phyloP scores from a whole-genome alignment of 768 basidiomycete species.

The Dendrothele bispora region DNA sequence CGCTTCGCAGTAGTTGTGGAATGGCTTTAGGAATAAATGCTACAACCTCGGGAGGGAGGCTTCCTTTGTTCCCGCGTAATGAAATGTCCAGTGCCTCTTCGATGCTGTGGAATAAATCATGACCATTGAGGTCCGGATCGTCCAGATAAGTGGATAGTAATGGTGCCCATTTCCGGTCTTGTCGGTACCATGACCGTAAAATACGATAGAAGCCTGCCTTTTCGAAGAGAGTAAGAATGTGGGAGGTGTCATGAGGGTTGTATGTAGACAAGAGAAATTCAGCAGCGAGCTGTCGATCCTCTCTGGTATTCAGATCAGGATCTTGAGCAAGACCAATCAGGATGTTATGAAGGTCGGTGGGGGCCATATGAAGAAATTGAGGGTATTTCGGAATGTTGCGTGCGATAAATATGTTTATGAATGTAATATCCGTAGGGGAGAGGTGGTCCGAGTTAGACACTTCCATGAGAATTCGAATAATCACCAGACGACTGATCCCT shows the following conservation, averaged over 20 bases:
- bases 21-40: constrained; percentile 57
- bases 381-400: constrained; percentile 97
- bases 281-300: constrained; percentile 92
- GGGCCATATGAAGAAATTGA: constrained; percentile 73
- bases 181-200: constrained; percentile 75
- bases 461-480: constrained; percentile 84
- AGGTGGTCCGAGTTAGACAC: constrained; percentile 50
- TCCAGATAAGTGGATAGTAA: constrained; percentile 73
- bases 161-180: constrained; percentile 73
- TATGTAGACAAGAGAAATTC: constrained; percentile 93
- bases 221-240: constrained; percentile 69
- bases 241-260: constrained; percentile 76
- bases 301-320: constrained; percentile 72
- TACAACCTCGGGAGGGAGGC: constrained; percentile 56
- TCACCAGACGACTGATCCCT: constrained; percentile 71
- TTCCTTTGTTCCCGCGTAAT: constrained; percentile 44
- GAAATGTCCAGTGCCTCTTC: constrained; percentile 59
- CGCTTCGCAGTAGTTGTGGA: constrained; percentile 59
- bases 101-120: constrained; percentile 65
- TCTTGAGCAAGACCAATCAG: constrained; percentile 79
- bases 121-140: constrained; percentile 61
- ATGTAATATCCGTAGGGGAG: constrained; percentile 64
- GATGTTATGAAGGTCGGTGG: constrained; percentile 70
- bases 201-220: constrained; percentile 90
- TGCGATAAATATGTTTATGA: constrained; percentile 94